A percentile compares a stretch with the other conserved stretches of the same genome.
Conservation (phyloP, 345 rosid species). For the Pugionium dolabratum region DNA sequence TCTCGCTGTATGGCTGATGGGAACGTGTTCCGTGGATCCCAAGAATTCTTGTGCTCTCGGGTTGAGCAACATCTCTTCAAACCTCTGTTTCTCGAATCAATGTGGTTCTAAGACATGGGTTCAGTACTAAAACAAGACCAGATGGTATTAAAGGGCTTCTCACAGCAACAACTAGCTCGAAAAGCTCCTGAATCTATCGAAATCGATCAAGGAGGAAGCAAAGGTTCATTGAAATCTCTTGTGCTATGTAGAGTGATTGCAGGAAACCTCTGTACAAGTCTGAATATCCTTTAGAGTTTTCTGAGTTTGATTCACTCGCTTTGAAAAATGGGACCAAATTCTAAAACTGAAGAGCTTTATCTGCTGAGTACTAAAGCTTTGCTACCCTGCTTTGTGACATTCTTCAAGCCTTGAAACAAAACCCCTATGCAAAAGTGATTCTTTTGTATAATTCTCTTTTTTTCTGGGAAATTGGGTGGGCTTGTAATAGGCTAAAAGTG, state of each 20-base stretch:
- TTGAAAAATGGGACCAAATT: slow-evolving; percentile 46
- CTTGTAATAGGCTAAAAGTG: background rate
- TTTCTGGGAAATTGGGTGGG: background rate
- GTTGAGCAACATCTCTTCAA: slow-evolving; percentile 36
- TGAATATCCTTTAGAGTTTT: slow-evolving; percentile 41
- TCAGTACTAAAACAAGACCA: slow-evolving; percentile 36
- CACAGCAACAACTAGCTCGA: slow-evolving; percentile 53
- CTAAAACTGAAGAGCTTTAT: slow-evolving; percentile 58
- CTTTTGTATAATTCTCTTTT: background rate
- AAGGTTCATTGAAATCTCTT: slow-evolving; percentile 42
- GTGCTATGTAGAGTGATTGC: slow-evolving; percentile 73
- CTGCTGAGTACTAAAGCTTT: slow-evolving; percentile 59
- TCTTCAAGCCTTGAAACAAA: slow-evolving; percentile 46
- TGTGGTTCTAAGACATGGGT: slow-evolving; percentile 66
- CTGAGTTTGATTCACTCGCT: slow-evolving; percentile 70
- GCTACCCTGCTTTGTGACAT: slow-evolving; percentile 72
- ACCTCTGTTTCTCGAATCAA: slow-evolving; percentile 45
- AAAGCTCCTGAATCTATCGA: slow-evolving; percentile 48
- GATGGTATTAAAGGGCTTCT: slow-evolving; percentile 46
- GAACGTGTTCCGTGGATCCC: slow-evolving; percentile 68
- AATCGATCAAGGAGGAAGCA: slow-evolving; percentile 13
- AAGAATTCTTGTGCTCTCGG: slow-evolving; percentile 62
- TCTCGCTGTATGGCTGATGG: slow-evolving; percentile 80
- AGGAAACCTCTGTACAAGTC: slow-evolving; percentile 50
- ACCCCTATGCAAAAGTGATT: background rate